phyloP scores from a whole-genome alignment of 1,139 yeast species.

The Yarrowia galli region DNA sequence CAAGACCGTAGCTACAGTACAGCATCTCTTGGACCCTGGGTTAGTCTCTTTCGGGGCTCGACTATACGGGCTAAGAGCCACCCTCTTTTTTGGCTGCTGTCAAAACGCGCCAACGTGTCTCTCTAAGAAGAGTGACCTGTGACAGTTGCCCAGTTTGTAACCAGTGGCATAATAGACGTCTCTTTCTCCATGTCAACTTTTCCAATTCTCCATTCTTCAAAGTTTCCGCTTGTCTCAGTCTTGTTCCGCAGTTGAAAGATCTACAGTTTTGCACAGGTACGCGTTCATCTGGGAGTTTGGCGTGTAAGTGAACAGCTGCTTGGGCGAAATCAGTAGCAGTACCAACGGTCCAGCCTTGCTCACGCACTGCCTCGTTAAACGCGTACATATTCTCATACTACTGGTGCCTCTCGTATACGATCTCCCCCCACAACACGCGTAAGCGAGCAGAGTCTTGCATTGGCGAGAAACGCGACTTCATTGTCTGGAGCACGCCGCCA shows the following conservation, averaged over 20 bases:
- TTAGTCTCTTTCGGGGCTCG: too few species aligned
- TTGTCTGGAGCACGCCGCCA: constrained; percentile 12
- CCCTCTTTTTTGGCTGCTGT: not conserved
- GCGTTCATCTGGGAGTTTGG: not conserved
- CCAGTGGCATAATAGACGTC: not conserved
- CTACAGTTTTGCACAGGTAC: not conserved
- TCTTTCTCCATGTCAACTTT: not conserved
- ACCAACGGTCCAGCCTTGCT: too few species aligned
- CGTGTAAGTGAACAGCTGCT: too few species aligned
- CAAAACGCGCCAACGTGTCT: constrained; percentile 2
- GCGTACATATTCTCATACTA: too few species aligned
- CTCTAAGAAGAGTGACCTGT: not conserved
- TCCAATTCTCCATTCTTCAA: not conserved
- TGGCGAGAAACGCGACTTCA: constrained; percentile 4
- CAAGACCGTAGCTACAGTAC: not conserved
- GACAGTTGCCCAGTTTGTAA: not conserved
- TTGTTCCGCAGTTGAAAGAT: not conserved
- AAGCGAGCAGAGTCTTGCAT: constrained; percentile 4
- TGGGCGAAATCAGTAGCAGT: too few species aligned
- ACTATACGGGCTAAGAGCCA: not conserved
- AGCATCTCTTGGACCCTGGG: not conserved
- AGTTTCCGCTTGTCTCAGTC: constrained; percentile 3
- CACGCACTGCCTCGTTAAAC: not conserved
- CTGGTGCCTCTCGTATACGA: too few species aligned
- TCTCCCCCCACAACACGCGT: too few species aligned